phyloP scores from a whole-genome alignment of 2,329 filamentous ascomycete species.

The Cercospora berteroae region DNA sequence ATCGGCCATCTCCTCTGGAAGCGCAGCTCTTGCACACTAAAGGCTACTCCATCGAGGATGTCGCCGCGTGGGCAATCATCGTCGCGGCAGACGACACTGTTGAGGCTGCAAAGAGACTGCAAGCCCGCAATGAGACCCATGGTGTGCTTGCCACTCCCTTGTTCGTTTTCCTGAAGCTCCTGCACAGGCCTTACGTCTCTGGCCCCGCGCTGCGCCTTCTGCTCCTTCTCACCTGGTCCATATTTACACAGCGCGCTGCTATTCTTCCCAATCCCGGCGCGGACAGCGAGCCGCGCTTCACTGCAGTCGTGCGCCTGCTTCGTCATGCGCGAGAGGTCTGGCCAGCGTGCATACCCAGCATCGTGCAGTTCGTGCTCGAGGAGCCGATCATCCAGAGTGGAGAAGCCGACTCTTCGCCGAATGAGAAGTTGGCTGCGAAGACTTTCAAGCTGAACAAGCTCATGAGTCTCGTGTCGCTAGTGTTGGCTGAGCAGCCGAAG shows the following conservation, averaged over 20 bases:
- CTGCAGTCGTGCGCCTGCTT: constrained; percentile 49
- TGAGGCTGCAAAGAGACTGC: constrained; percentile 25
- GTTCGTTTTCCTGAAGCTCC: constrained; percentile 50
- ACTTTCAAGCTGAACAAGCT: constrained; percentile 31
- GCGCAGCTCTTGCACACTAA: constrained; percentile 16
- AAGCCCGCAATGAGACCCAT: background rate
- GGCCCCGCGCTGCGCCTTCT: constrained; percentile 45
- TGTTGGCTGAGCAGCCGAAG: constrained; percentile 51
- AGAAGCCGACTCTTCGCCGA: background rate
- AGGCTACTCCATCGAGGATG: constrained; percentile 26
- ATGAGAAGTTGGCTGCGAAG: background rate
- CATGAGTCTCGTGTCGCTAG: constrained; percentile 35
- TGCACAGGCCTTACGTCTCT: constrained; percentile 46
- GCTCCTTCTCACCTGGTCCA: constrained; percentile 26
- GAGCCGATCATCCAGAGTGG: background rate
- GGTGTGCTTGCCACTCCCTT: constrained; percentile 38
- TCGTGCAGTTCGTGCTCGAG: constrained; percentile 21
- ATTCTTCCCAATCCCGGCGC: constrained; percentile 8
- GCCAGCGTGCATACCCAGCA: constrained; percentile 43
- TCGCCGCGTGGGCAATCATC: constrained; percentile 31
- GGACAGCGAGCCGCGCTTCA: constrained; percentile 31
- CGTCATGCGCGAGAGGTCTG: constrained; percentile 52
- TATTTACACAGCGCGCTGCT: constrained; percentile 6
- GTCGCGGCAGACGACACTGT: constrained; percentile 23
- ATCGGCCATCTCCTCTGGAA: constrained; percentile 15